These are phyloP conservation scores for Bolboschoenoplectus hybrid DNA, from an alignment of 202 grass and related monocot genomes.

Conservation along the genomic window DNA sequence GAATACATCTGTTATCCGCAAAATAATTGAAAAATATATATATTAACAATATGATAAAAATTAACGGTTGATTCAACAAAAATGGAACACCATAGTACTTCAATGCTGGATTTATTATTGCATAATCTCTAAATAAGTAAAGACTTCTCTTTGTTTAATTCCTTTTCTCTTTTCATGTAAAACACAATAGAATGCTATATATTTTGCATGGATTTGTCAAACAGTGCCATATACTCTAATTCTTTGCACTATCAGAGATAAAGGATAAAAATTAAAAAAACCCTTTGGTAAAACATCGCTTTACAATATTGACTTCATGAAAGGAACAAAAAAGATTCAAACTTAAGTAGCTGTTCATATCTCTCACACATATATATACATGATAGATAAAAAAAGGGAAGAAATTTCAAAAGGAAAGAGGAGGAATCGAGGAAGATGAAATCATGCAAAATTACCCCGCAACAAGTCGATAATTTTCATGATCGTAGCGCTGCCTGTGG, in stretches of 20 bases:
- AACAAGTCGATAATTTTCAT: slow-evolving; percentile 68
- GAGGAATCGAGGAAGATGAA: not conserved
- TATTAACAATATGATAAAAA: not conserved
- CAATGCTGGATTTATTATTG: not conserved
- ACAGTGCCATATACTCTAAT: not conserved
- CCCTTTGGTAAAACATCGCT: not conserved
- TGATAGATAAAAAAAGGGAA: not conserved
- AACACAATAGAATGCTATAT: not conserved
- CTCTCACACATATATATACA: not conserved
- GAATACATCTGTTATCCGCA: slow-evolving; percentile 55
- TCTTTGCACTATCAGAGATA: not conserved
- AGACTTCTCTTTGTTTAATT: not conserved
- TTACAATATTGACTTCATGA: slow-evolving; percentile 7
- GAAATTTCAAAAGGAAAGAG: slow-evolving; percentile 33
- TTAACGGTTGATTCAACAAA: not conserved
- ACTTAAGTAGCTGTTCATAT: slow-evolving; percentile 1
- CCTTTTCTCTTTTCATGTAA: not conserved
- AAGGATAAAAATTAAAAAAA: not conserved
- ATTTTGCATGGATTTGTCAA: not conserved
- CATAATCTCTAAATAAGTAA: not conserved
- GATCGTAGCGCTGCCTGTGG: slow-evolving; percentile 67
- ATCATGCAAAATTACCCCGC: slow-evolving; percentile 50
- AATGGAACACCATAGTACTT: not conserved
- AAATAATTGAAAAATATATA: not conserved
- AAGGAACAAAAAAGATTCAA: slow-evolving; percentile 30